phyloP scores from a whole-genome alignment of 208 protist genomes.

The Angomonas desouzai region DNA sequence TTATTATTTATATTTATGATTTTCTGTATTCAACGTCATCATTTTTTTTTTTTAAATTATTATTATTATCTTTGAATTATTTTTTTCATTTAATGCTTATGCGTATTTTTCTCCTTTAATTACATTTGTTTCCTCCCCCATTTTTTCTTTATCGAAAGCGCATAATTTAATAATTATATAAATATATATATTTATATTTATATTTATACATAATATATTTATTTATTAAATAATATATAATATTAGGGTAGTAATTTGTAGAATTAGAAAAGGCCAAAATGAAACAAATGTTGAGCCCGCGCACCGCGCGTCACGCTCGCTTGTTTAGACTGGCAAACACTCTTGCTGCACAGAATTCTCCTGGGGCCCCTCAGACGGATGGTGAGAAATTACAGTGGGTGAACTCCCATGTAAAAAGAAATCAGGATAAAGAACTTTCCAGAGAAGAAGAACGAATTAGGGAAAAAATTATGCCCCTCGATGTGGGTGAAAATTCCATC shows the following conservation, averaged over 20 bases:
- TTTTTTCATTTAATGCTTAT: too few relatives aligned
- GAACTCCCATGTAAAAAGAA: conserved; percentile 68
- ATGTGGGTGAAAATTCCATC: conserved; percentile 65
- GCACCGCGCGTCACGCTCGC: conserved; percentile 87
- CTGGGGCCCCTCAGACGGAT: conserved; percentile 53
- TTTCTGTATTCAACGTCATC: background rate
- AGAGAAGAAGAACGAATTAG: conserved; percentile 66
- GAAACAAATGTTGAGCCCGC: conserved; percentile 82
- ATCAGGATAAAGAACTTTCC: conserved; percentile 72
- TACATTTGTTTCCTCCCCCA: too few relatives aligned
- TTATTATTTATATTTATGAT: background rate
- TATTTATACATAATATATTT: background rate
- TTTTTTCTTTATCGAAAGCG: too few relatives aligned
- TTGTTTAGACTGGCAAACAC: conserved; percentile 62
- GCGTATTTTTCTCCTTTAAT: too few relatives aligned
- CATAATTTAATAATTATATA: too few relatives aligned
- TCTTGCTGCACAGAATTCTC: conserved; percentile 14
- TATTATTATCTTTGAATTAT: too few relatives aligned
- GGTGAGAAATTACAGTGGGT: conserved; percentile 79
- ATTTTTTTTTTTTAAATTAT: background rate
- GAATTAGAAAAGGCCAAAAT: conserved; percentile 24
- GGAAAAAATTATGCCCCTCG: conserved; percentile 56
- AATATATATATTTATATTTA: background rate
- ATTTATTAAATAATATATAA: too few relatives aligned
- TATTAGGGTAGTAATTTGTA: too few relatives aligned